These are phyloP conservation scores for Fusarium compactum DNA, from an alignment of 2,329 filamentous ascomycete genomes.

Conservation along the genomic window DNA sequence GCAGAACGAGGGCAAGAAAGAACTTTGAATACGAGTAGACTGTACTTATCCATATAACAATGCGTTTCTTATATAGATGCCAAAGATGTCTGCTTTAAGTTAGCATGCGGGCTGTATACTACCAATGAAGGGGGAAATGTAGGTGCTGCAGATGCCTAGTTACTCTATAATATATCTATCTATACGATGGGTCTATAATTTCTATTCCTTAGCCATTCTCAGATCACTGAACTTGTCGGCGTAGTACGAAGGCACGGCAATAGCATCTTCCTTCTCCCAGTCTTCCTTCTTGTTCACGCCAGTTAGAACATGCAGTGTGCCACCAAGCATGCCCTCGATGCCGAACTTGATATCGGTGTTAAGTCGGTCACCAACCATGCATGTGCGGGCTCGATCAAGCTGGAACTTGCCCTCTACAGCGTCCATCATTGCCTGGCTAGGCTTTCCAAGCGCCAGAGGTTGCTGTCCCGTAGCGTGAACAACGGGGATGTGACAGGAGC, in stretches of 20 bases:
- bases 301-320: conserved; percentile 90
- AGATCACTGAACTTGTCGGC: conserved; percentile 88
- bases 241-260: conserved; percentile 83
- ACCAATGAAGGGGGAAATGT: not conserved
- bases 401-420: conserved; percentile 96
- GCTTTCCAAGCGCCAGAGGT: conserved; percentile 88
- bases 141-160: conserved; percentile 6
- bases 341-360: conserved; percentile 98
- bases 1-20: conserved; percentile 56
- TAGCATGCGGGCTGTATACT: not conserved
- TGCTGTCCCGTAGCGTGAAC: conserved; percentile 76
- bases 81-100: not conserved
- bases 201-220: conserved; percentile 44
- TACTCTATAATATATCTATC: conserved; percentile 39
- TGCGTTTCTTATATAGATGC: not conserved
- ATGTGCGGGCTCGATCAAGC: conserved; percentile 84
- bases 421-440: conserved; percentile 99
- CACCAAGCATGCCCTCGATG: conserved; percentile 88
- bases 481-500: conserved; percentile 82
- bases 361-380: conserved; percentile 95
- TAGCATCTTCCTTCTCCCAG: conserved; percentile 76
- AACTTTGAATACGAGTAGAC: conserved; percentile 20
- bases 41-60: not conserved
- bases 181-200: conserved; percentile 25
- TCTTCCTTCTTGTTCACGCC: conserved; percentile 90